phyloP scores from a whole-genome alignment of 2,329 filamentous ascomycete species.

The Cordyceps cateniannulata region DNA sequence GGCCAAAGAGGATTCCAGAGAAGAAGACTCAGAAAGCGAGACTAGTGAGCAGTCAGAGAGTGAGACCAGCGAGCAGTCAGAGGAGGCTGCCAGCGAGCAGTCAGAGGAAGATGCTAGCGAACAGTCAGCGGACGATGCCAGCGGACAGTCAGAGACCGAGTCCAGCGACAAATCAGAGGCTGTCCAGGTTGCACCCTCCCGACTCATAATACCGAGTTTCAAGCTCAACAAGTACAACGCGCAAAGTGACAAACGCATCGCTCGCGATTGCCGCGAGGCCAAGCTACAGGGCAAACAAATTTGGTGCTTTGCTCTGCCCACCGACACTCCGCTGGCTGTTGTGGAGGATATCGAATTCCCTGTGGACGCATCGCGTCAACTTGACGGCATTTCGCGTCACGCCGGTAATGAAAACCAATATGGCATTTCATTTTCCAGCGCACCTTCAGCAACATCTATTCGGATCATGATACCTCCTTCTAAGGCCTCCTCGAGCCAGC shows the following conservation, averaged over 20 bases:
- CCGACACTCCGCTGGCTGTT: conserved; percentile 60
- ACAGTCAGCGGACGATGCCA: conserved; percentile 23
- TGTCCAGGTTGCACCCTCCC: conserved; percentile 34
- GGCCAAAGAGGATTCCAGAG: not conserved
- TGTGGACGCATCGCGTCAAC: conserved; percentile 45
- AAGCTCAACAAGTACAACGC: conserved; percentile 42
- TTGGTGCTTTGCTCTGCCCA: conserved; percentile 74
- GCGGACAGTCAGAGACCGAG: conserved; percentile 25
- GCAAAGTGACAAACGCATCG: conserved; percentile 35
- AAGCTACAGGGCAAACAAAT: conserved; percentile 64
- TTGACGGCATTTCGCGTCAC: conserved; percentile 52
- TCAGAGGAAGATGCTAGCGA: too few species aligned
- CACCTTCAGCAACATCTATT: conserved; percentile 43
- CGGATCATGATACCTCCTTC: conserved; percentile 56
- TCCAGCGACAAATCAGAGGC: conserved; percentile 25
- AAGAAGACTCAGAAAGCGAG: conserved; percentile 14
- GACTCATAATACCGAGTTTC: conserved; percentile 46
- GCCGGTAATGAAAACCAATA: conserved; percentile 57
- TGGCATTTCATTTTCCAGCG: conserved; percentile 47
- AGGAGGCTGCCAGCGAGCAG: conserved; percentile 20
- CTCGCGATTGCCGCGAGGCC: conserved; percentile 50
- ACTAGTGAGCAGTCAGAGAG: conserved; percentile 20
- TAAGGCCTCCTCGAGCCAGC: conserved; percentile 46
- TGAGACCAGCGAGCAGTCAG: conserved; percentile 21
- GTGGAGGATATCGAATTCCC: conserved; percentile 59